Percentiles rank a stretch among this genome's conserved stretches.
These are phyloP conservation scores for Mycosphaerella sp. DNA, from an alignment of 2,329 filamentous ascomycete species.

Conservation along the genomic window DNA sequence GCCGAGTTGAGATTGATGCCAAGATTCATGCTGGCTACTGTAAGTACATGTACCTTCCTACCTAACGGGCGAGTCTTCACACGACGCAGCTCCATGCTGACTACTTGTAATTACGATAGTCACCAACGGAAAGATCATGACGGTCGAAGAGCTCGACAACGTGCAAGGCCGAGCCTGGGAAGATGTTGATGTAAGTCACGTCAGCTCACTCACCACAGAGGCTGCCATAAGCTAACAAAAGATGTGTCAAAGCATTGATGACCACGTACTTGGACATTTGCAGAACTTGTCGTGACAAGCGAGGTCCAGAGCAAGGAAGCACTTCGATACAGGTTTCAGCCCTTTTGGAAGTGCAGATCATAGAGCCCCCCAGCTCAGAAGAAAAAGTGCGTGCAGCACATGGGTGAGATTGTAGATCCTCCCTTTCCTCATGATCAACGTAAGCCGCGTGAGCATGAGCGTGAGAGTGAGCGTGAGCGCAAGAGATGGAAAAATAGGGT, in stretches of 20 bases:
- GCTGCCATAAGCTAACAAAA: slow-evolving; percentile 15
- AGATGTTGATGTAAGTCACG: slow-evolving; percentile 47
- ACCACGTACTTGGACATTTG: neutral
- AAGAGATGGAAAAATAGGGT: neutral
- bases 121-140: slow-evolving; percentile 85
- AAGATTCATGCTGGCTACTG: slow-evolving; percentile 86
- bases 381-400: neutral
- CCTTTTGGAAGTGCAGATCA: slow-evolving; percentile 3
- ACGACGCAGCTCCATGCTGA: slow-evolving; percentile 13
- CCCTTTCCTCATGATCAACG: neutral
- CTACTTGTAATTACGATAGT: slow-evolving; percentile 38
- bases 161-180: slow-evolving; percentile 92
- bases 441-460: too few species aligned
- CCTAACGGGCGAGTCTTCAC: neutral
- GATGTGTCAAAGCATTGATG: slow-evolving; percentile 18
- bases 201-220: neutral
- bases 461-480: too few species aligned
- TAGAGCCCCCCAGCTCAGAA: too few species aligned
- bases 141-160: slow-evolving; percentile 72
- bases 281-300: neutral
- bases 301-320: neutral
- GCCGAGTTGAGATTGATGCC: slow-evolving; percentile 95
- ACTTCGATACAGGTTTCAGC: neutral
- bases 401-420: neutral
- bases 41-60: slow-evolving; percentile 7